Base-by-base conservation (phyloP, 768 basidiomycete genomes). In the Hypholoma fasciculare region DNA sequence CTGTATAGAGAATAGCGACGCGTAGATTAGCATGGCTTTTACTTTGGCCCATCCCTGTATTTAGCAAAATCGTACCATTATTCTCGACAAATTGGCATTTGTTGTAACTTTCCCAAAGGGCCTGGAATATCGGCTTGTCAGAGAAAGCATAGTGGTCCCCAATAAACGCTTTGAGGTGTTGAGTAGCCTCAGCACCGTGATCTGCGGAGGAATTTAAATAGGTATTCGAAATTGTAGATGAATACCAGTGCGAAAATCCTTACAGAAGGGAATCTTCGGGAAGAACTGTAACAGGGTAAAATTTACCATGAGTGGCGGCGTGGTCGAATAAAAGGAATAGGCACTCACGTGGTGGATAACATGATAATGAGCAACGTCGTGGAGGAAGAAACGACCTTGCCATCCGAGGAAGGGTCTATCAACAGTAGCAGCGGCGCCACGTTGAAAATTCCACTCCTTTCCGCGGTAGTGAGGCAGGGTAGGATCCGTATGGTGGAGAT, bases 321-420 rank as follows among this genome's bases (percentile, higher is more conserved):
- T n/a, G 8, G 30, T 50, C 8, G 0, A n/a, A 47, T 26, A 30
- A 53, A 9, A 9, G 40, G 30, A 56, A 54, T 38, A 49, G 27
- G 30, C 27, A 71, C 78, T 54, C 66, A 79, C 81, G 64, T 87
- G 85, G 63, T 87, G 85, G 43, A 85, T 72, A 57, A 86, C 84
- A 67, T 88, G 86, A 64, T 74, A 85, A 64, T 86, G 85, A 3
- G 83, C 82, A 14, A 87, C 82, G 62, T 84, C 82, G 63, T 86
- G 85, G n/a, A 87, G 72, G 75, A 86, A 86, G 74, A 86, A 86
- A 19, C 82, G 77, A 3, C 86, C 86, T 67, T 83, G 81, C 83
- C 83, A 85, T 11, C 85, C 85, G 13, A 87, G 72, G 67, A 86
- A 79, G 58, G 76, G 62, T 36, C 84, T 72, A 66, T 87, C 85